These are phyloP conservation scores for Sclerotinia spermophila DNA, from an alignment of 2,329 filamentous ascomycete genomes.

Conservation along the genomic window DNA sequence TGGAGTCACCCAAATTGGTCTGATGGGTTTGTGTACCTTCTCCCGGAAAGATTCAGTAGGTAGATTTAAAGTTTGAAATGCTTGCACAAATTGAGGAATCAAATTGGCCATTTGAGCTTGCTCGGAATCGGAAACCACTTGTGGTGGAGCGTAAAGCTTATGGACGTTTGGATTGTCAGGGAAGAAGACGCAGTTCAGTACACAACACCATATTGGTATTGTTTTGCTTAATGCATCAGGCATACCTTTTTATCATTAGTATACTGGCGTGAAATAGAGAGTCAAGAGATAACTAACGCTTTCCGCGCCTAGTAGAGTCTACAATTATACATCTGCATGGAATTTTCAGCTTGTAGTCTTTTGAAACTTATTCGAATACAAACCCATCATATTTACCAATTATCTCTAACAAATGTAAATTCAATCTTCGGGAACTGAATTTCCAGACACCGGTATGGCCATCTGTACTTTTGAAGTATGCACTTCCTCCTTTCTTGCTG, in stretches of 20 bases:
- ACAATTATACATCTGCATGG: slow-evolving; percentile 68
- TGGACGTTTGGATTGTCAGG: slow-evolving; percentile 48
- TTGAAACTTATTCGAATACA: slow-evolving; percentile 27
- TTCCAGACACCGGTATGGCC: slow-evolving; percentile 89
- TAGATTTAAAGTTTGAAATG: slow-evolving; percentile 56
- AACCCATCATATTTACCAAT: slow-evolving; percentile 66
- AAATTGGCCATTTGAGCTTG: slow-evolving; percentile 66
- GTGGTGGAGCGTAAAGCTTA: slow-evolving; percentile 65
- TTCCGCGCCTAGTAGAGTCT: slow-evolving; percentile 88
- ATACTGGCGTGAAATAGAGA: not conserved
- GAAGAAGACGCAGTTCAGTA: slow-evolving; percentile 78
- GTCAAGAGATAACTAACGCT: slow-evolving; percentile 51
- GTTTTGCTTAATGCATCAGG: slow-evolving; percentile 94
- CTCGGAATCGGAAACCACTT: slow-evolving; percentile 70
- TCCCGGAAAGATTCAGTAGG: slow-evolving; percentile 52
- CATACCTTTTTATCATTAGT: slow-evolving; percentile 56
- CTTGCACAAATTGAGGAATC: slow-evolving; percentile 52
- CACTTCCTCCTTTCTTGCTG: slow-evolving; percentile 62
- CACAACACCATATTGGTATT: slow-evolving; percentile 87
- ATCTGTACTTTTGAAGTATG: slow-evolving; percentile 98
- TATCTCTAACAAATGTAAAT: slow-evolving; percentile 72
- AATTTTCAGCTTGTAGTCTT: not conserved
- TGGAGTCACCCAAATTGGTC: slow-evolving; percentile 76
- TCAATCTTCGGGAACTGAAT: slow-evolving; percentile 80
- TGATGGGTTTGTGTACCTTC: slow-evolving; percentile 66